phyloP scores from a whole-genome alignment of 805 yeast species.

The Candida silvicultrix region DNA sequence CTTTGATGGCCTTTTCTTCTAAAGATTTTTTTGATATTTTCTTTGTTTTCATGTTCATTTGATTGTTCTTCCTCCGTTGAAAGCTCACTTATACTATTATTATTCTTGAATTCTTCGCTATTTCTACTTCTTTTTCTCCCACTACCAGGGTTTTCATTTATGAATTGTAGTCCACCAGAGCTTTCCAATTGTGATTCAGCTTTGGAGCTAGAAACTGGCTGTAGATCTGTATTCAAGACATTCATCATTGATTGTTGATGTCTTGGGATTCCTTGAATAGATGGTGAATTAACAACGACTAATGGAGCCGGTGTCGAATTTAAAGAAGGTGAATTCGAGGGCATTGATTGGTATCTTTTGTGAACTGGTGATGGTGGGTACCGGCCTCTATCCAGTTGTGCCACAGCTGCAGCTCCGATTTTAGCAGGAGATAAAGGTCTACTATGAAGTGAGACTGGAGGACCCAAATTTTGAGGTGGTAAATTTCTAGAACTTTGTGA shows the following conservation, averaged over 20 bases:
- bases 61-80: conserved; percentile 9
- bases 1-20: conserved; percentile 11
- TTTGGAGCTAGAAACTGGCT: not conserved
- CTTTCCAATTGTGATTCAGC: not conserved
- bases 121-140: conserved; percentile 20
- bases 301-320: conserved; percentile 18
- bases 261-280: not conserved
- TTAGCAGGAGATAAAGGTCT: conserved; percentile 62
- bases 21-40: not conserved
- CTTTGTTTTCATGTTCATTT: not conserved
- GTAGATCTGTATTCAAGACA: conserved; percentile 10
- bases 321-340: conserved; percentile 23
- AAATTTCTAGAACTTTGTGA: too few species aligned
- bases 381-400: conserved; percentile 30
- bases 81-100: conserved; percentile 9
- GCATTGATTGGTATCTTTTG: conserved; percentile 34
- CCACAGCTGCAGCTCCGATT: conserved; percentile 68
- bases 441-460: conserved; percentile 16
- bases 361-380: conserved; percentile 25
- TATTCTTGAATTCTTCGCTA: conserved; percentile 19
- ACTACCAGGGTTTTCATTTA: conserved; percentile 22
- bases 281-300: conserved; percentile 11
- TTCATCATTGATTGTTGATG: conserved; percentile 21
- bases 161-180: conserved; percentile 14
- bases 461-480: conserved; percentile 9